Evolutionary conservation across 148 eudicot genomes (phyloP).

Genomic region (Chenopodium formosanum): DNA sequence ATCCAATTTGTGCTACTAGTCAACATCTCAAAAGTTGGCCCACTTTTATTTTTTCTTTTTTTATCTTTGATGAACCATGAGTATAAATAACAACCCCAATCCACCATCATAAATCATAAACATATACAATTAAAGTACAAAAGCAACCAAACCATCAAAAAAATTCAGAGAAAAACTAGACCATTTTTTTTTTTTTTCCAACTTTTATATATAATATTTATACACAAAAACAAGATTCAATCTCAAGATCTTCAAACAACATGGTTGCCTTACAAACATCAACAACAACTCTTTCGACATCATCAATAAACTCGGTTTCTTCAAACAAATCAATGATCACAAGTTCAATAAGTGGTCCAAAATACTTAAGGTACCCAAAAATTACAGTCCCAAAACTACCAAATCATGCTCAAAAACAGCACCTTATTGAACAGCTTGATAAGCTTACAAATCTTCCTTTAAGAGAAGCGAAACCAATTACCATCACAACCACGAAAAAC

Average conservation of each 20-base stretch:
- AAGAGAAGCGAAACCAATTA: not conserved
- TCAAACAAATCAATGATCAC: too few relatives aligned
- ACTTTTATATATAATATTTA: not conserved
- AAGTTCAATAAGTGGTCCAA: constrained; percentile 2
- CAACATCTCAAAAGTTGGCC: constrained; percentile 21
- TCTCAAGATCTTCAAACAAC: not conserved
- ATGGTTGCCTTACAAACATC: constrained; percentile 20
- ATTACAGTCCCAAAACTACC: constrained; percentile 21
- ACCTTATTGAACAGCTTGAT: not conserved
- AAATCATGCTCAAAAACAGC: not conserved
- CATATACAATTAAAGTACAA: not conserved
- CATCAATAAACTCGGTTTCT: too few relatives aligned
- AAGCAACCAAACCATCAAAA: not conserved
- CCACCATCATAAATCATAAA: not conserved
- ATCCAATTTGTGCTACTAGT: not conserved
- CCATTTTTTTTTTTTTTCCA: not conserved
- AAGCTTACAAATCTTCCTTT: not conserved
- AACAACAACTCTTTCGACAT: not conserved
- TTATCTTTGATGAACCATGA: not conserved
- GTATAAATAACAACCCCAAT: constrained; percentile 7
- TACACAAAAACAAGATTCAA: not conserved
- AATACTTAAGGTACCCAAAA: constrained; percentile 12
- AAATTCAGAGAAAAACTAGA: not conserved
- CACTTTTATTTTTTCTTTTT: not conserved
- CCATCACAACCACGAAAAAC: too few relatives aligned